Percentiles rank a stretch among this genome's conserved stretches.
Conservation (phyloP, 257 asterid species). For the Osmanthus fragrans region DNA sequence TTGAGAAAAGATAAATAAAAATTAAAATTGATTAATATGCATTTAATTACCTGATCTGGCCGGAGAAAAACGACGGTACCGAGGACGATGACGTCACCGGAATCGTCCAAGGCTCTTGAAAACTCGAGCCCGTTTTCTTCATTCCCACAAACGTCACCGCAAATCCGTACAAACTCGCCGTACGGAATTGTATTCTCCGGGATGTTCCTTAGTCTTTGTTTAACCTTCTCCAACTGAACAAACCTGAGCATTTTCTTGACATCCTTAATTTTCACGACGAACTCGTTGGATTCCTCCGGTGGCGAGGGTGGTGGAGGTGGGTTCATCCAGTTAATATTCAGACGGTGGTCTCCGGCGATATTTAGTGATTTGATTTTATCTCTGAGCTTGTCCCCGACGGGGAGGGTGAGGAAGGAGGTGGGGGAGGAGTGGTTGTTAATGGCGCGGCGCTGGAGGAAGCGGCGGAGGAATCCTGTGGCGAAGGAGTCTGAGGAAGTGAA, state of each 20-base stretch:
- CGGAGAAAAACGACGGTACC: conserved; percentile 28
- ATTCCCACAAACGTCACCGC: conserved; percentile 16
- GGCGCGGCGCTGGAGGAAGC: conserved; percentile 50
- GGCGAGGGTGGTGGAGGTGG: conserved; percentile 24
- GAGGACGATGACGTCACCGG: conserved; percentile 29
- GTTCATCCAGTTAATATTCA: conserved; percentile 27
- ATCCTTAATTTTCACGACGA: conserved; percentile 39
- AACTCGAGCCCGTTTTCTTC: conserved; percentile 15
- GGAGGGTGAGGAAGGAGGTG: conserved; percentile 44
- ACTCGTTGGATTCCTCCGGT: conserved; percentile 15
- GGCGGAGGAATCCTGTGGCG: conserved; percentile 21
- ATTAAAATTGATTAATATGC: too few species aligned
- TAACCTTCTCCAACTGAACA: conserved; percentile 27
- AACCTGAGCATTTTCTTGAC: conserved; percentile 49
- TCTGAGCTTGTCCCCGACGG: conserved; percentile 64
- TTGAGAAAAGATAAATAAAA: too few species aligned
- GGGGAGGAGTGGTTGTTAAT: conserved; percentile 47
- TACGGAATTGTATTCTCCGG: conserved; percentile 19
- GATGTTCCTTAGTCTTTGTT: conserved; percentile 4
- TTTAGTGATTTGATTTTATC: conserved; percentile 48
- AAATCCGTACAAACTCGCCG: conserved; percentile 24
- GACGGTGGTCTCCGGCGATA: conserved; percentile 33
- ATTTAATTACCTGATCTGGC: conserved; percentile 25
- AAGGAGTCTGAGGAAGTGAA: conserved; percentile 20
- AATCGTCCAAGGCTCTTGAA: conserved; percentile 24